These are phyloP conservation scores for Schizosaccharomyces osmophilus DNA, from an alignment of 805 yeast genomes.

Conservation along the genomic window DNA sequence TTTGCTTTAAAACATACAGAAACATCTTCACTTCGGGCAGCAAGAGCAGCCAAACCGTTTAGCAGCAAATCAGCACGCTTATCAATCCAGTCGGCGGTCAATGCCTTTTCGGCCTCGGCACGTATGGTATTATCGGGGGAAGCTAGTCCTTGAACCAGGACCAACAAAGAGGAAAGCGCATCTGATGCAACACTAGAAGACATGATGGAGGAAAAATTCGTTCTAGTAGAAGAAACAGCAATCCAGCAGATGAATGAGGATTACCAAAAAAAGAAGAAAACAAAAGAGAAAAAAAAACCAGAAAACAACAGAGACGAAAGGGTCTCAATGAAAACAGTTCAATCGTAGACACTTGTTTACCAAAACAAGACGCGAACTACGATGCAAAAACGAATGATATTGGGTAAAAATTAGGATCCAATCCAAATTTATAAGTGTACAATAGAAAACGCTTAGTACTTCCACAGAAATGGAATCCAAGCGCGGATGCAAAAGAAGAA, in stretches of 20 bases:
- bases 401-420: too few species aligned
- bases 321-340: too few species aligned
- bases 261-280: too few species aligned
- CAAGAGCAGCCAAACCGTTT: constrained; percentile 54
- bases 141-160: constrained; percentile 40
- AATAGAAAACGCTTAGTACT: too few species aligned
- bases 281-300: too few species aligned
- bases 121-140: constrained; percentile 59
- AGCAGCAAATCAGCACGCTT: constrained; percentile 47
- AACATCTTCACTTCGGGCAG: constrained; percentile 16
- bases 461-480: too few species aligned
- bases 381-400: too few species aligned
- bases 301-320: too few species aligned
- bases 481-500: too few species aligned
- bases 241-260: not conserved
- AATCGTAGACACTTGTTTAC: too few species aligned
- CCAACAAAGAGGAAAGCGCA: constrained; percentile 26
- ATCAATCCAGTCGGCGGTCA: constrained; percentile 56
- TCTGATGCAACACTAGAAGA: constrained; percentile 30
- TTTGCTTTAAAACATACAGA: not conserved
- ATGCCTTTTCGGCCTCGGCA: constrained; percentile 47
- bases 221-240: not conserved
- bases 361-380: too few species aligned
- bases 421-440: too few species aligned
- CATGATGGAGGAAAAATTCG: not conserved